Conservation (phyloP, 768 basidiomycete genomes). For the Imleria badia region DNA sequence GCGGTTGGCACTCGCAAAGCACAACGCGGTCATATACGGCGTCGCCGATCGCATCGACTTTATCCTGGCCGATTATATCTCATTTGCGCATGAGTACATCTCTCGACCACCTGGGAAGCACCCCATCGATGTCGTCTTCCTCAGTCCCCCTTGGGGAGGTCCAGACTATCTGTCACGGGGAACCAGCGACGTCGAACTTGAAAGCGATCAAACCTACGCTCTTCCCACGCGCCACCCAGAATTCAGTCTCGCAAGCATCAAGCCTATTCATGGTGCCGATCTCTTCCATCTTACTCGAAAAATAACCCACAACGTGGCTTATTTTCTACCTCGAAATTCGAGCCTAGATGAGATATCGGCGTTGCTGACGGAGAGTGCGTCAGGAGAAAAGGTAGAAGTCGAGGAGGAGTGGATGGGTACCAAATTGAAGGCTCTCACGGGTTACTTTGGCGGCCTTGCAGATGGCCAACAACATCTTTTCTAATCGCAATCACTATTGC, state of each 20-base stretch:
- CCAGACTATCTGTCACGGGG: constrained; percentile 55
- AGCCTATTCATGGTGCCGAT: constrained; percentile 79
- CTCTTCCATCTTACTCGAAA: constrained; percentile 72
- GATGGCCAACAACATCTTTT: constrained; percentile 66
- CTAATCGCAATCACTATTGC: constrained; percentile 13
- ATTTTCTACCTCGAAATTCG: constrained; percentile 84
- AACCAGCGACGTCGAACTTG: background rate
- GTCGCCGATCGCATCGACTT: constrained; percentile 96
- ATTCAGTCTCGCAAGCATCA: constrained; percentile 70
- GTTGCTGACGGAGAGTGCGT: constrained; percentile 34
- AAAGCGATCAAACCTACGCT: background rate
- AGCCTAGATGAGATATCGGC: constrained; percentile 68
- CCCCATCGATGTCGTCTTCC: constrained; percentile 84
- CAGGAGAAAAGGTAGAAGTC: constrained; percentile 71
- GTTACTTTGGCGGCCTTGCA: constrained; percentile 87
- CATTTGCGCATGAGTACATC: constrained; percentile 64
- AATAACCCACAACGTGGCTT: constrained; percentile 83
- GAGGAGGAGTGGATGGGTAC: constrained; percentile 97
- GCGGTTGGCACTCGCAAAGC: constrained; percentile 86
- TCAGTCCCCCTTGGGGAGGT: constrained; percentile 97
- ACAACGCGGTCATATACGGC: constrained; percentile 93
- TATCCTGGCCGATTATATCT: constrained; percentile 79
- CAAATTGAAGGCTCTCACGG: constrained; percentile 92
- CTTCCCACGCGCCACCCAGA: constrained; percentile 39
- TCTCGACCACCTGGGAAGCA: constrained; percentile 35